These are phyloP conservation scores for Brettanomyces anomalus DNA, from an alignment of 805 yeast species.

Conservation along the genomic window DNA sequence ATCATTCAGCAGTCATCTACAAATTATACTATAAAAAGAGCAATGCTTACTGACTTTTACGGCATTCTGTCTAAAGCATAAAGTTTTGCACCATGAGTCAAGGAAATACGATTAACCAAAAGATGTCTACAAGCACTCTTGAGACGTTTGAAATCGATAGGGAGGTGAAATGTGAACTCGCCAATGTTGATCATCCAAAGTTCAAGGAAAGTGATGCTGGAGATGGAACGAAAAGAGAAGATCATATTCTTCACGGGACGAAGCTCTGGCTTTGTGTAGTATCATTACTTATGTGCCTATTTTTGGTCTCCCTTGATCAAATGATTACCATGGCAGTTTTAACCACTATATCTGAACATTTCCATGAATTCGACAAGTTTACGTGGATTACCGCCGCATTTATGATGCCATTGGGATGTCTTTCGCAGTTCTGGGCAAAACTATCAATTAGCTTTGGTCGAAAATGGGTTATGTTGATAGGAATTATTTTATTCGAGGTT, in stretches of 20 bases:
- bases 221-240: conserved; percentile 23
- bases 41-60: no score
- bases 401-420: conserved; percentile 42
- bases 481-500: conserved; percentile 45
- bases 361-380: conserved; percentile 39
- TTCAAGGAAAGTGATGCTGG: conserved; percentile 11
- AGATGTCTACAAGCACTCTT: no score
- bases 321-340: conserved; percentile 49
- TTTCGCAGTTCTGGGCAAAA: conserved; percentile 51
- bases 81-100: no score
- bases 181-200: background rate
- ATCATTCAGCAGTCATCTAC: no score
- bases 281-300: conserved; percentile 12
- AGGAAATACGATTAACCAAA: no score
- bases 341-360: conserved; percentile 39
- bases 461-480: conserved; percentile 36
- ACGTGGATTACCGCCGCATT: conserved; percentile 56
- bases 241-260: conserved; percentile 13
- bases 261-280: conserved; percentile 7
- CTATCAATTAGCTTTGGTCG: conserved; percentile 50
- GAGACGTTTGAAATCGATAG: no score
- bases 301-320: conserved; percentile 41
- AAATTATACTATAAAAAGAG: no score
- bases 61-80: no score
- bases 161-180: no score